A percentile compares a stretch with the other conserved stretches of the same genome.
phyloP scores from a whole-genome alignment of 2,329 filamentous ascomycete genomes.

The Cladosporium cucumerinum region DNA sequence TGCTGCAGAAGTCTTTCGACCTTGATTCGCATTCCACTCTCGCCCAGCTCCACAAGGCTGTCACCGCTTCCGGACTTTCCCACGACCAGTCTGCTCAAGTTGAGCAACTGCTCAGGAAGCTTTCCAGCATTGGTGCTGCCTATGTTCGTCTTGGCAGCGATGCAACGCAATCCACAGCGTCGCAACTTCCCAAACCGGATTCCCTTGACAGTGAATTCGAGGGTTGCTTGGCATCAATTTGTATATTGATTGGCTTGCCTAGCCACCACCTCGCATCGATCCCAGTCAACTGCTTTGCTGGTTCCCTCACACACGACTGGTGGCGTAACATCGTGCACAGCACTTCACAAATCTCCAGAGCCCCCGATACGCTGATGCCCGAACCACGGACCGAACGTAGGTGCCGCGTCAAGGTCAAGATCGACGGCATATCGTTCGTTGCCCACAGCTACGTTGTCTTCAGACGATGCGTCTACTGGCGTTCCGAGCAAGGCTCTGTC shows the following conservation, averaged over 20 bases:
- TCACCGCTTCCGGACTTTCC: constrained; percentile 10
- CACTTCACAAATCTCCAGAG: constrained; percentile 9
- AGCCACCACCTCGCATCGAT: constrained; percentile 4
- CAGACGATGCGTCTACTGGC: constrained; percentile 15
- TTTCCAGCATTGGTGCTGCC: constrained; percentile 13
- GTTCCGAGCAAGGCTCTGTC: constrained; percentile 9
- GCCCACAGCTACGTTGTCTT: constrained; percentile 16
- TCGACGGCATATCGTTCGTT: constrained; percentile 10
- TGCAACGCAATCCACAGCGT: not conserved
- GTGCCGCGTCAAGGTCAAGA: constrained; percentile 14
- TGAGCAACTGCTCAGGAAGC: constrained; percentile 11
- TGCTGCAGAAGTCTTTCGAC: constrained; percentile 16
- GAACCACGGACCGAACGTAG: constrained; percentile 7
- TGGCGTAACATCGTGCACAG: constrained; percentile 14
- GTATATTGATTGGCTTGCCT: constrained; percentile 6
- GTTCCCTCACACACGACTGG: not conserved
- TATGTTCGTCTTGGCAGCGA: not conserved
- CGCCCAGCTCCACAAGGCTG: constrained; percentile 7
- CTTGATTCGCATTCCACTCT: constrained; percentile 10
- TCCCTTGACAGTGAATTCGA: constrained; percentile 11
- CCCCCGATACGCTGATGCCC: not conserved
- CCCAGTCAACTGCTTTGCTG: constrained; percentile 2
- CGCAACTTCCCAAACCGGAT: not conserved
- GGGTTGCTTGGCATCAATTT: constrained; percentile 9
- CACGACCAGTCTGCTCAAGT: constrained; percentile 13